These are phyloP conservation scores for Apiotrichum veenhuisii DNA, from an alignment of 1,284 basidiomycete genomes.

Conservation along the genomic window DNA sequence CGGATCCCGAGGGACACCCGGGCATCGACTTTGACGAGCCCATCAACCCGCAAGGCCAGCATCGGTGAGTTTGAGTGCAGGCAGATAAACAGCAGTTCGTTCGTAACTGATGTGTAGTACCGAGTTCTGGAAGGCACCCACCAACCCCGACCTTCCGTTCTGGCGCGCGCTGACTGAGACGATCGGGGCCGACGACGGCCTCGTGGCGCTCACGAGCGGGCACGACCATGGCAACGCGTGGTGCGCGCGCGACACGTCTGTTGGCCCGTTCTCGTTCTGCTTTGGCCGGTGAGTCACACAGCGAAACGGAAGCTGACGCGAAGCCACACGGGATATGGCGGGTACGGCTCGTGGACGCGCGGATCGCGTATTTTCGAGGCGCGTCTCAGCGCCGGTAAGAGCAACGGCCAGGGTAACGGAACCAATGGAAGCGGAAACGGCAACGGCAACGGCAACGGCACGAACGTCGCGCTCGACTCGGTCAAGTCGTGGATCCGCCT, in stretches of 20 bases:
- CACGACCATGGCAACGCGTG: conserved; percentile 31
- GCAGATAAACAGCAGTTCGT: neutral
- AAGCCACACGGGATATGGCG: conserved; percentile 14
- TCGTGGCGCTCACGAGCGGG: conserved; percentile 19
- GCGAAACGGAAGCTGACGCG: neutral
- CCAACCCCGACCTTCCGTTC: conserved; percentile 6
- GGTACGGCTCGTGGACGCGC: conserved; percentile 13
- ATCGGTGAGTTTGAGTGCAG: neutral
- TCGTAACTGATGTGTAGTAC: neutral
- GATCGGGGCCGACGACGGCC: conserved; percentile 4
- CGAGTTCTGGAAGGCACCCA: neutral
- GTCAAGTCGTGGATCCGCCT: conserved; percentile 9
- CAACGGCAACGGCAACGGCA: neutral
- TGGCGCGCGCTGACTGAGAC: conserved; percentile 11
- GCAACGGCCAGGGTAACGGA: no score
- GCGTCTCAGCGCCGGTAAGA: neutral
- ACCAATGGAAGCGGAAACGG: no score
- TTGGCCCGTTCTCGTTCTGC: conserved; percentile 14
- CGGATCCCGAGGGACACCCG: conserved; percentile 1
- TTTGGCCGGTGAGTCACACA: conserved; percentile 1
- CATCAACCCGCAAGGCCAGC: conserved; percentile 1
- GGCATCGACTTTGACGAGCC: conserved; percentile 12
- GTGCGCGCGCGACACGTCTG: conserved; percentile 17
- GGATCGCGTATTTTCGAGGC: conserved; percentile 7
- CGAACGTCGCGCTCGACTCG: neutral